phyloP scores from a whole-genome alignment of 192 early-diverging fungal species.

The Thoreauomyces humboldtii region DNA sequence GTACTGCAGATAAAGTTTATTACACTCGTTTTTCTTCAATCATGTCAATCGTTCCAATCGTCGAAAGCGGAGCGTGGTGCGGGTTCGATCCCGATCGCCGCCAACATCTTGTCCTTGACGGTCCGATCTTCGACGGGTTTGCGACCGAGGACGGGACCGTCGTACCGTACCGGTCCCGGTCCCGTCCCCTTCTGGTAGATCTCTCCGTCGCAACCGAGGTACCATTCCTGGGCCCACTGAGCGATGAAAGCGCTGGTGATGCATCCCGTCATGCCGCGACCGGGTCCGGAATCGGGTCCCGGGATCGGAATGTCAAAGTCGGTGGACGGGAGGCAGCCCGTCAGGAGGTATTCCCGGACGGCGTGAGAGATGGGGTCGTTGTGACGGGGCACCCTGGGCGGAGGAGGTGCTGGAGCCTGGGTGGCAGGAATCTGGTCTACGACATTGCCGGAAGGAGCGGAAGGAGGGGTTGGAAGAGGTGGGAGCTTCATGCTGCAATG shows the following conservation, averaged over 20 bases:
- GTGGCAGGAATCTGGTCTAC: too few species aligned
- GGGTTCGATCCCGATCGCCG: neutral
- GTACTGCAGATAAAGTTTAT: too few species aligned
- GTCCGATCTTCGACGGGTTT: neutral
- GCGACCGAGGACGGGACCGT: neutral
- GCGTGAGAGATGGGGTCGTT: constrained; percentile 15
- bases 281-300: constrained; percentile 19
- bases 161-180: constrained; percentile 18
- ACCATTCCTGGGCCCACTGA: constrained; percentile 17
- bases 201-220: constrained; percentile 21
- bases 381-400: constrained; percentile 1
- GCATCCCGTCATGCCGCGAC: constrained; percentile 24
- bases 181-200: constrained; percentile 14
- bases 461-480: too few species aligned
- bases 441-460: too few species aligned
- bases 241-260: constrained; percentile 12
- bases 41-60: constrained; percentile 27
- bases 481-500: too few species aligned
- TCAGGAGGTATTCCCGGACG: constrained; percentile 18
- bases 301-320: constrained; percentile 14
- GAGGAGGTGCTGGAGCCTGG: too few species aligned
- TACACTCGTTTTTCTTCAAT: too few species aligned
- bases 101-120: constrained; percentile 11
- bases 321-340: constrained; percentile 12
- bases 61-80: neutral